Percentiles rank a stretch among this genome's conserved stretches.
Conservation (phyloP, 2,329 filamentous ascomycete genomes). For the Verticillium nonalfalfae region DNA sequence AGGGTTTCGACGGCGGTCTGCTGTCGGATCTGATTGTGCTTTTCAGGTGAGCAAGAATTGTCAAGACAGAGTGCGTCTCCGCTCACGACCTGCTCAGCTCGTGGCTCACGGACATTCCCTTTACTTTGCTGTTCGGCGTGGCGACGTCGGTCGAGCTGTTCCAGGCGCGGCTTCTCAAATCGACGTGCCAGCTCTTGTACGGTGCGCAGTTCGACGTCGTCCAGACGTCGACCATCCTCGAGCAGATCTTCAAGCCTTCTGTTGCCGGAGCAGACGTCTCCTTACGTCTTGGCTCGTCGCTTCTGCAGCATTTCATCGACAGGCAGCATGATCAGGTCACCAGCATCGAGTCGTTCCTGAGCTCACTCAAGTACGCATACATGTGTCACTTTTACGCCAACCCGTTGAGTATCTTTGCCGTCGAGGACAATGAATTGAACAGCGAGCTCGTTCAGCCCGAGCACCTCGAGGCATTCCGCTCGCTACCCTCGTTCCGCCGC, state of each 20-base stretch:
- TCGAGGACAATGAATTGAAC: slow-evolving; percentile 14
- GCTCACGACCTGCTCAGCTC: slow-evolving; percentile 21
- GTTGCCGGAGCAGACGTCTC: slow-evolving; percentile 51
- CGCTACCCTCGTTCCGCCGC: slow-evolving; percentile 61
- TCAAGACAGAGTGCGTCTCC: not conserved
- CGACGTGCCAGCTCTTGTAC: slow-evolving; percentile 59
- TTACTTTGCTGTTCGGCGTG: slow-evolving; percentile 71
- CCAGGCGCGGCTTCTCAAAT: slow-evolving; percentile 65
- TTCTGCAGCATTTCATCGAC: slow-evolving; percentile 60
- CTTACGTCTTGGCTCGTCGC: slow-evolving; percentile 56
- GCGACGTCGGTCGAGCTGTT: slow-evolving; percentile 78
- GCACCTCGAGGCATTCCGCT: slow-evolving; percentile 62
- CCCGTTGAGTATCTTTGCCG: slow-evolving; percentile 57
- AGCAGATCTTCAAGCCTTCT: slow-evolving; percentile 62
- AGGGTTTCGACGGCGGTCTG: slow-evolving; percentile 70
- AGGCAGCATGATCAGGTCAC: slow-evolving; percentile 73
- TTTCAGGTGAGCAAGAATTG: slow-evolving; percentile 46
- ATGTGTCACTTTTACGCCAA: slow-evolving; percentile 86
- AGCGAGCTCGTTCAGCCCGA: slow-evolving; percentile 42
- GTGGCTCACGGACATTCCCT: slow-evolving; percentile 72
- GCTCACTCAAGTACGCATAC: slow-evolving; percentile 71
- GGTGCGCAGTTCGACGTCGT: slow-evolving; percentile 74
- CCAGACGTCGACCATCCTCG: slow-evolving; percentile 64
- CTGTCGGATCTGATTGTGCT: slow-evolving; percentile 65
- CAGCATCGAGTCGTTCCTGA: slow-evolving; percentile 66